Conservation (phyloP, 2,329 filamentous ascomycete species). For the Monilinia vaccinii-corymbosi region DNA sequence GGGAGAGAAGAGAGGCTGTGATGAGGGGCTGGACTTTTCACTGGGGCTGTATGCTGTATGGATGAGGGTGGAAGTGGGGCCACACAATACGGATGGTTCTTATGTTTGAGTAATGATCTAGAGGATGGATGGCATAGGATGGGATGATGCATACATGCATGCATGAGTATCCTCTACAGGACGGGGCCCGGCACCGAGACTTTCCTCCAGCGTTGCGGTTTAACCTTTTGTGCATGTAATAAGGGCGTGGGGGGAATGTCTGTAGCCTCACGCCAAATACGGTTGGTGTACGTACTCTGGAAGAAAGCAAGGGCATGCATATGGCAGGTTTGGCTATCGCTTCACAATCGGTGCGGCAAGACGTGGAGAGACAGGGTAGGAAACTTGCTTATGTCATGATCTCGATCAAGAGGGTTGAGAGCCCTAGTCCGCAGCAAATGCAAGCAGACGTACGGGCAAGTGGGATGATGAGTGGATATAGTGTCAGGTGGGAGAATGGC, state of each 20-base stretch:
- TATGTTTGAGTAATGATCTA: background rate
- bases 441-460: background rate
- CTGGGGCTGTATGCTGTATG: background rate
- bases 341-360: background rate
- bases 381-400: slow-evolving; percentile 1
- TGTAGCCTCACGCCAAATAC: background rate
- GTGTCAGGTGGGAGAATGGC: background rate
- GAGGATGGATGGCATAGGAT: background rate
- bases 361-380: background rate
- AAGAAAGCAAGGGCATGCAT: background rate
- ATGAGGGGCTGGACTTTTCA: background rate
- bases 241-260: background rate
- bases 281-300: background rate
- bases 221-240: background rate
- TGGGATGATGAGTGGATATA: background rate
- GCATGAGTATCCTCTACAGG: background rate
- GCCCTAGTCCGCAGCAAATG: background rate
- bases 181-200: too few species aligned
- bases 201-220: too few species aligned
- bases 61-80: background rate
- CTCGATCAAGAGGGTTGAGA: background rate
- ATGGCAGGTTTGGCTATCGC: background rate
- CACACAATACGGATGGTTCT: background rate
- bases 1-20: background rate
- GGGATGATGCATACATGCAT: too few species aligned